Percentiles rank a stretch among this genome's conserved stretches.
Conservation (phyloP, 768 basidiomycete genomes). For the Suillus hirtellus region DNA sequence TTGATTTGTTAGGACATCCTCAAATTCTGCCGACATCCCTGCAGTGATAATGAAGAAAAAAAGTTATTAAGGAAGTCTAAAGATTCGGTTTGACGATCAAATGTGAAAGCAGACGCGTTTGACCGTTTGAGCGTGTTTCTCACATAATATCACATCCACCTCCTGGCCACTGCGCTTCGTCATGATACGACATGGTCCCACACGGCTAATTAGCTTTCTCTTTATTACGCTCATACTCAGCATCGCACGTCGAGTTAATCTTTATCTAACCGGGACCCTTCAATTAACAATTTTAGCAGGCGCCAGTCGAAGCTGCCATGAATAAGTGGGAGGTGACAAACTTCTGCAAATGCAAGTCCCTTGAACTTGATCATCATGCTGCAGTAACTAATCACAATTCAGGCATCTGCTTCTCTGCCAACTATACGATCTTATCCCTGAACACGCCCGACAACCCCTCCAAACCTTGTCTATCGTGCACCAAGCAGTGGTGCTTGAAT, state of each 20-base stretch:
- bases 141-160: constrained; percentile 1
- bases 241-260: constrained; percentile 28
- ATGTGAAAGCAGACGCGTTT: constrained; percentile 7
- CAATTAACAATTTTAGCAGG: constrained; percentile 28
- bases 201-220: constrained; percentile 18
- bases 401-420: constrained; percentile 92
- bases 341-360: constrained; percentile 79
- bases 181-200: neutral
- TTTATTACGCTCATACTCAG: constrained; percentile 12
- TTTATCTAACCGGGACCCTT: neutral
- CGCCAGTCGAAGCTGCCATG: constrained; percentile 43
- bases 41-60: constrained; percentile 11
- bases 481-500: constrained; percentile 93
- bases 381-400: constrained; percentile 12
- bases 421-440: constrained; percentile 83
- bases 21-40: constrained; percentile 81
- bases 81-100: constrained; percentile 2
- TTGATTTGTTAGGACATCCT: constrained; percentile 96
- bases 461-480: constrained; percentile 91
- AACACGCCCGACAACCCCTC: constrained; percentile 79
- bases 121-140: constrained; percentile 9
- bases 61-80: neutral
- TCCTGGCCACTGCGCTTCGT: neutral
- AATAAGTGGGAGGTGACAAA: constrained; percentile 89
- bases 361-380: constrained; percentile 5